These are phyloP conservation scores for Solanum corneliomulleri DNA, from an alignment of 257 asterid species.

Conservation along the genomic window DNA sequence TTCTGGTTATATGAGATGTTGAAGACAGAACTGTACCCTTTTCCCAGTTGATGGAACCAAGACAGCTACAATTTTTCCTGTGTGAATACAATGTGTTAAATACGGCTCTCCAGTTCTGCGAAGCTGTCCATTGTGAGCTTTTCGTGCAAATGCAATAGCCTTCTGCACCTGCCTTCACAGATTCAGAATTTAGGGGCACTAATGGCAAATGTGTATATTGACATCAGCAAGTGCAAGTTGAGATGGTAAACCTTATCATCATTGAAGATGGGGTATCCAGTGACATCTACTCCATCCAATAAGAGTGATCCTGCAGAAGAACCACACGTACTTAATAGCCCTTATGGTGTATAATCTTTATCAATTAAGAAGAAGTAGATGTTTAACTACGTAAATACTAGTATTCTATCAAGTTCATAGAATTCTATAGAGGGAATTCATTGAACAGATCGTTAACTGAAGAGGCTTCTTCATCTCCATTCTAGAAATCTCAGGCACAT, in stretches of 20 bases:
- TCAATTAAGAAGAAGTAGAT: background rate
- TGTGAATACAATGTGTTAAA: conserved; percentile 89
- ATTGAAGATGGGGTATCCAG: conserved; percentile 71
- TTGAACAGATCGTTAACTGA: background rate
- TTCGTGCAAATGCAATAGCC: conserved; percentile 88
- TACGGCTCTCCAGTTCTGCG: conserved; percentile 98
- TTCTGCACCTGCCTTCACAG: conserved; percentile 97
- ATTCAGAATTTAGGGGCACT: conserved; percentile 32
- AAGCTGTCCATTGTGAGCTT: conserved; percentile 86
- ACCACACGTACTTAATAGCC: background rate
- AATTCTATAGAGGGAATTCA: background rate
- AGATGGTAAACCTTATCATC: conserved; percentile 74
- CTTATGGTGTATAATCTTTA: background rate
- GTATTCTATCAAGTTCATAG: background rate
- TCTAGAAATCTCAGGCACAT: background rate
- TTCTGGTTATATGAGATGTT: background rate
- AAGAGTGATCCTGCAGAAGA: conserved; percentile 61
- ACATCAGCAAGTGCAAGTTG: conserved; percentile 21
- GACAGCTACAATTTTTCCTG: conserved; percentile 68
- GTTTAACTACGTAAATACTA: background rate
- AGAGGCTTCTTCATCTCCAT: background rate
- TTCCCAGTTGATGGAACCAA: conserved; percentile 78
- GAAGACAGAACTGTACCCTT: conserved; percentile 39
- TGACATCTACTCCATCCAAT: conserved; percentile 89
- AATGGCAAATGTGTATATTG: conserved; percentile 4